phyloP scores from a whole-genome alignment of 305 asterid species.

The Rubia peregrina region DNA sequence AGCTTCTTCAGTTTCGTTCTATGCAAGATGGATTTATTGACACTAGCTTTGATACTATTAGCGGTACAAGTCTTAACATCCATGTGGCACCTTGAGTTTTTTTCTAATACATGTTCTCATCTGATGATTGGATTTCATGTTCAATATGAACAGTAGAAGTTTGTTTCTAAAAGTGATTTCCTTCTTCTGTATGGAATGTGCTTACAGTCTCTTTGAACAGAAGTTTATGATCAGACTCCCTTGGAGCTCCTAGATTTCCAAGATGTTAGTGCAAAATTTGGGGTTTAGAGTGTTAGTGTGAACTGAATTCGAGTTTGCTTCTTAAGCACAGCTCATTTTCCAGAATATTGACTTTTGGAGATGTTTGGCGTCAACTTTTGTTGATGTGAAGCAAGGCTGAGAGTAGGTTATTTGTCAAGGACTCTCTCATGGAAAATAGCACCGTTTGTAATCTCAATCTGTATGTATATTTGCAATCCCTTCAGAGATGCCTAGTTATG shows the following conservation, averaged over 20 bases:
- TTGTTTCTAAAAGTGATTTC: slow-evolving; percentile 2
- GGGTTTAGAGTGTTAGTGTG: neutral
- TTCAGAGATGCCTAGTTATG: neutral
- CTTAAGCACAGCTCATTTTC: neutral
- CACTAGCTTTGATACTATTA: slow-evolving; percentile 95
- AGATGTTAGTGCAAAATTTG: neutral
- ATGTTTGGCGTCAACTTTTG: neutral
- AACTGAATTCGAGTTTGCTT: neutral
- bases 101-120: slow-evolving; percentile 6
- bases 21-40: slow-evolving; percentile 78
- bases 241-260: neutral
- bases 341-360: neutral
- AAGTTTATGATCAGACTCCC: neutral
- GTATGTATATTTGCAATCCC: neutral
- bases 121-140: neutral
- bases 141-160: neutral
- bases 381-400: neutral
- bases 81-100: slow-evolving; percentile 14
- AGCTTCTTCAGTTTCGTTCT: slow-evolving; percentile 88
- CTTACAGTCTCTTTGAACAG: neutral
- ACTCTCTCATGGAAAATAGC: neutral
- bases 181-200: neutral
- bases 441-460: neutral
- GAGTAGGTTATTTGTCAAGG: neutral
- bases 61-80: slow-evolving; percentile 48